Evolutionary conservation across 257 asterid genomes (phyloP).

Genomic region (Solanum pinnatisectum): DNA sequence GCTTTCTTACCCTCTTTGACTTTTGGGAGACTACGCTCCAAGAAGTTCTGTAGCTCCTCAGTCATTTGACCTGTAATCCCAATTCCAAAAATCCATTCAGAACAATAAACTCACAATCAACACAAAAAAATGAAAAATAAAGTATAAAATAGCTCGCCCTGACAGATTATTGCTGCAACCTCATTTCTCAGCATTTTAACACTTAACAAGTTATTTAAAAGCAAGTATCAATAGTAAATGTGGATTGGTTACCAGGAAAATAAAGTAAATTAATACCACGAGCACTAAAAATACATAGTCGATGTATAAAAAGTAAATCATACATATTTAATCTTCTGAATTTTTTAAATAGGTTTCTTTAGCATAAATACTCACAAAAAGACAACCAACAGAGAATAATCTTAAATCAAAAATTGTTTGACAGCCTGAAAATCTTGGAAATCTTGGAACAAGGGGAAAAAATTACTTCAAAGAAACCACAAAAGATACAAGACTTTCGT

Average conservation of each 20-base stretch:
- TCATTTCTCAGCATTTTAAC: not conserved
- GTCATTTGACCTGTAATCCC: slow-evolving; percentile 73
- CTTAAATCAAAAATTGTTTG: not conserved
- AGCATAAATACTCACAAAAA: not conserved
- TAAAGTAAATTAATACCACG: not conserved
- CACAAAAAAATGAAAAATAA: not conserved
- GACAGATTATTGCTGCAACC: not conserved
- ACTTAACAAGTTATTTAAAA: not conserved
- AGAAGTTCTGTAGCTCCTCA: slow-evolving; percentile 64
- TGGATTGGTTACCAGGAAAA: not conserved
- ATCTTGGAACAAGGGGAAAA: not conserved
- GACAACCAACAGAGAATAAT: not conserved
- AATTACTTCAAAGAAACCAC: not conserved
- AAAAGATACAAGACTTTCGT: too few relatives aligned
- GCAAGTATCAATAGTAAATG: not conserved
- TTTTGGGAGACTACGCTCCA: slow-evolving; percentile 74
- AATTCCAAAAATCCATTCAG: not conserved
- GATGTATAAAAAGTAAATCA: not conserved
- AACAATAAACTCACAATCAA: not conserved
- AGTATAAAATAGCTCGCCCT: not conserved
- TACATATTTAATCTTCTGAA: not conserved
- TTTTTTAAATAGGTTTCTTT: too few relatives aligned
- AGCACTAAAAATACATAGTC: not conserved
- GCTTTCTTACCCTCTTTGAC: slow-evolving; percentile 81
- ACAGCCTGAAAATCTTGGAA: not conserved